A percentile compares a stretch with the other conserved stretches of the same genome.
Evolutionary conservation across 129 eudicot species (phyloP).

Genomic region (carrot (Daucus carota)): DNA sequence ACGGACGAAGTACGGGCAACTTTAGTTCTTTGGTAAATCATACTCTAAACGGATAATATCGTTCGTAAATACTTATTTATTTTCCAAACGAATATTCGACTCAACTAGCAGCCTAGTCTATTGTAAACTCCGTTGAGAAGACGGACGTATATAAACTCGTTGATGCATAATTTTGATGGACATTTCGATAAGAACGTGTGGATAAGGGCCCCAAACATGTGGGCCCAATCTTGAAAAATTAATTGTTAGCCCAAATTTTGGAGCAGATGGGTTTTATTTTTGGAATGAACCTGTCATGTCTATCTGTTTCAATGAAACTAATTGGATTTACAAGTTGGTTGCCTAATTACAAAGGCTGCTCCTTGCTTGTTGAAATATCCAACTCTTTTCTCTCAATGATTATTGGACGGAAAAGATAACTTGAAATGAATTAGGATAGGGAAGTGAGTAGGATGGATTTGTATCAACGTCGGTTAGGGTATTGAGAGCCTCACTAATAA

Average conservation of each 20-base stretch:
- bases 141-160: background rate
- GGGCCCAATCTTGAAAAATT: background rate
- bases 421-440: background rate
- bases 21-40: too few relatives aligned
- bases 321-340: background rate
- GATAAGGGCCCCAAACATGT: background rate
- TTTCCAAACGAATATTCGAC: too few relatives aligned
- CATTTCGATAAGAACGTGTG: background rate
- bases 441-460: background rate
- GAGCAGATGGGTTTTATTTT: background rate
- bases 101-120: background rate
- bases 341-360: background rate
- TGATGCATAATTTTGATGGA: background rate
- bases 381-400: background rate
- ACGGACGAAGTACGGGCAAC: too few relatives aligned
- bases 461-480: too few relatives aligned
- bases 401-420: background rate
- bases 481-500: too few relatives aligned
- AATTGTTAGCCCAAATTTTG: background rate
- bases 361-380: conserved; percentile 2
- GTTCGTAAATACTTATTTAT: too few relatives aligned
- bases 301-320: background rate
- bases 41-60: too few relatives aligned
- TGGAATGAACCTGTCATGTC: background rate
- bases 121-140: background rate